These are phyloP conservation scores for Triglochin maritima DNA, from an alignment of 106 monocot genomes.

Conservation along the genomic window DNA sequence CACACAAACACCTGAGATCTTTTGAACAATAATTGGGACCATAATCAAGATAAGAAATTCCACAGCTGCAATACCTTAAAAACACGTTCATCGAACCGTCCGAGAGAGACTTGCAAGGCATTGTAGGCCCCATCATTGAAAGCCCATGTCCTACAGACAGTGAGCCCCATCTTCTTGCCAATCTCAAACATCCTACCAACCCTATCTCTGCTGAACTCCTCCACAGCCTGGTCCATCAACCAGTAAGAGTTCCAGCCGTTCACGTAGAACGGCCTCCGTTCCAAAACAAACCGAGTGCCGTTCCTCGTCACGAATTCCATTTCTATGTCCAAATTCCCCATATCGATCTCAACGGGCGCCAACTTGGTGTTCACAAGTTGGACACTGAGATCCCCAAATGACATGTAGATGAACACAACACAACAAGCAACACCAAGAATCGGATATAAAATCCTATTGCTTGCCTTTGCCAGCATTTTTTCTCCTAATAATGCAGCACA, in stretches of 20 bases:
- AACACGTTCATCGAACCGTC: slow-evolving; percentile 70
- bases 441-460: slow-evolving; percentile 33
- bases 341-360: neutral
- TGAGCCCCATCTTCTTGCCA: slow-evolving; percentile 66
- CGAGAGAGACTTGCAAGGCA: slow-evolving; percentile 83
- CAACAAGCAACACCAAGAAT: slow-evolving; percentile 40
- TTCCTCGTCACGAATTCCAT: slow-evolving; percentile 67
- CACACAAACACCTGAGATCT: no score
- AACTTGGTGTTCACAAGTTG: neutral
- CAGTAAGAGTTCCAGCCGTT: slow-evolving; percentile 99
- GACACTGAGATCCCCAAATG: slow-evolving; percentile 24
- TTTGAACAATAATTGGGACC: no score
- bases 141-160: slow-evolving; percentile 94
- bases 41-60: no score
- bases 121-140: slow-evolving; percentile 90
- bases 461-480: neutral
- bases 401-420: slow-evolving; percentile 42
- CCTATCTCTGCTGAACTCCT: slow-evolving; percentile 46
- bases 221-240: slow-evolving; percentile 83
- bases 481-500: no score
- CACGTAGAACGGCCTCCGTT: slow-evolving; percentile 65
- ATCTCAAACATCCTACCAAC: slow-evolving; percentile 38
- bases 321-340: slow-evolving; percentile 2
- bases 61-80: slow-evolving; percentile 47
- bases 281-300: slow-evolving; percentile 49